Evolutionary conservation across 2,329 filamentous ascomycete species (phyloP).

Genomic region (Dothistroma septosporum): DNA sequence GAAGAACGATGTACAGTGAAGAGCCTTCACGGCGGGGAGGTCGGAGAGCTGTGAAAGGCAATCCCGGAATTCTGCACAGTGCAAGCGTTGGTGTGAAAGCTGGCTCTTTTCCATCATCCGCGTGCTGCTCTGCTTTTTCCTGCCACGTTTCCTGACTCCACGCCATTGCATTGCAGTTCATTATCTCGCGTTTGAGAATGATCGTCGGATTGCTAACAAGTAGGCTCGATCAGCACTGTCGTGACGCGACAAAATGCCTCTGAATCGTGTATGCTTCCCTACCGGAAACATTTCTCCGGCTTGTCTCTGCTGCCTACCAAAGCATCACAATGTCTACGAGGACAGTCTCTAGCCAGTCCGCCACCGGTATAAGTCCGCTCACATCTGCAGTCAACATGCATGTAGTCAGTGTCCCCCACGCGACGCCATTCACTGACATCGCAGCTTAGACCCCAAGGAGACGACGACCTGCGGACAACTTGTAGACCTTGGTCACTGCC

Average conservation of each 20-base stretch:
- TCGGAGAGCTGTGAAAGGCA: not conserved
- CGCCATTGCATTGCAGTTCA: not conserved
- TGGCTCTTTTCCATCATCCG: not conserved
- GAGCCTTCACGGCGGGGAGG: not conserved
- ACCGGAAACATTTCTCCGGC: not conserved
- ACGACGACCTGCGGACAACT: not conserved
- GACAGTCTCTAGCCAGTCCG: no score
- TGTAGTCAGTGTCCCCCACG: no score
- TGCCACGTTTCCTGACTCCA: not conserved
- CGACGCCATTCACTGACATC: no score
- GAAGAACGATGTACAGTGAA: not conserved
- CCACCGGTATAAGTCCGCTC: no score
- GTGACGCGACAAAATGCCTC: not conserved
- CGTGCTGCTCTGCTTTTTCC: not conserved
- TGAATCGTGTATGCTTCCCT: not conserved
- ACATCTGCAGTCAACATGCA: no score
- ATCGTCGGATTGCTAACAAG: not conserved
- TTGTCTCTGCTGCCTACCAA: not conserved
- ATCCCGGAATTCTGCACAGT: not conserved
- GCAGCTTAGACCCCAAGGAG: no score
- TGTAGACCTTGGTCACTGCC: not conserved
- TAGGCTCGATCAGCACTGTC: not conserved
- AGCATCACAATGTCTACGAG: not conserved
- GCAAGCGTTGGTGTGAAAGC: not conserved
- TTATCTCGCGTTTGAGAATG: not conserved